Base-by-base conservation (phyloP, 2,329 filamentous ascomycete genomes). In the Metarhizium sp. region DNA sequence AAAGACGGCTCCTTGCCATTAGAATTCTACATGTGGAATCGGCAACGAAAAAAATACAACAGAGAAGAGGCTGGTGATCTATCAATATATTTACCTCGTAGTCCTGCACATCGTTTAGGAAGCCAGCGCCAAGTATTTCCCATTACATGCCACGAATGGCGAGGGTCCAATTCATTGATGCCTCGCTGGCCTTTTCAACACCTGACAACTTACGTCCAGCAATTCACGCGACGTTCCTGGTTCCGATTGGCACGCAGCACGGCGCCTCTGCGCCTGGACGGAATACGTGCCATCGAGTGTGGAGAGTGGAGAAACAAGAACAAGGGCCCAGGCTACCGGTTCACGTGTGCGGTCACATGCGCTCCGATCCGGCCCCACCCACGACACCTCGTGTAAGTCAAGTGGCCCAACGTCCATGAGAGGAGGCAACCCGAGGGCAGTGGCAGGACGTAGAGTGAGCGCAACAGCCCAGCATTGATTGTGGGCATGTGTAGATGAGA, bases 361-460 rank as follows among this genome's bases (percentile, higher is more conserved):
- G 6, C 29, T 42, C 7, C 32, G 7, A 8, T 25, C n/a, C 13
- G 45, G 52, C 38, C 43, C 52, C 52, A 52, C 50, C 38, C 45
- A 48, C 36, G 45, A 57, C 55, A 25, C 36, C 47, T 30, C 55
- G 55, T 57, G 55, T 57, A 57, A 57, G 55, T 57, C 55, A 34
- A 50, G 36, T 30, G 34, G 20, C 51, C 54, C 36, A 50, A 57
- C 55, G 32, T 45, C 54, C 52, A 46, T 46, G 29, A 49, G 40
- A 46, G 32, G 36, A 52, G 55, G 34, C 48, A 47, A 50, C 32
- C 43, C 36, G 36, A 25, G 11, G 36, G 49, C 52, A 43, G 49
- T 30, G 45, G 8, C 18, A 52, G 52, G 34, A 52, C 52, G 47
- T 49, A 8, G 43, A 57, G 50, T 30, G 13, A 46, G 53, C 52